phyloP scores from a whole-genome alignment of 768 basidiomycete genomes.

The Pleurotus tuoliensis region DNA sequence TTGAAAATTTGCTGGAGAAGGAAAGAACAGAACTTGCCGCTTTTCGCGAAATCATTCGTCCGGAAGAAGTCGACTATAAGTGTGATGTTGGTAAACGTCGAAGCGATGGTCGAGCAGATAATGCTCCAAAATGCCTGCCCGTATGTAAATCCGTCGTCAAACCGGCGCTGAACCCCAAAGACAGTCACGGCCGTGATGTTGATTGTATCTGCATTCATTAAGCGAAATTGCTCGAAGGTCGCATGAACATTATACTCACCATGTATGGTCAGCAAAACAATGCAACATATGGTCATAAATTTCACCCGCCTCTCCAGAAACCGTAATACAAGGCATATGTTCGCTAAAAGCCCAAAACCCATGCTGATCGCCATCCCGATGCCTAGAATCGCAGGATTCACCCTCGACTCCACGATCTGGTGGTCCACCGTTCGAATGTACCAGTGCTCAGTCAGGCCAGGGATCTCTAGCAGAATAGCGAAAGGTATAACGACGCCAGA shows the following conservation, averaged over 20 bases:
- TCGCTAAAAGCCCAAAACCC: constrained; percentile 64
- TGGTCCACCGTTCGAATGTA: constrained; percentile 54
- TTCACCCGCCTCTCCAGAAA: constrained; percentile 70
- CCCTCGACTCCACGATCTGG: constrained; percentile 39
- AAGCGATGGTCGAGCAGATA: constrained; percentile 67
- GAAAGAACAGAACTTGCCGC: constrained; percentile 39
- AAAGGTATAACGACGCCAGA: constrained; percentile 72
- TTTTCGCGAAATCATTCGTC: constrained; percentile 59
- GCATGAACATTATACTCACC: constrained; percentile 36
- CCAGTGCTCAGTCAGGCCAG: constrained; percentile 74
- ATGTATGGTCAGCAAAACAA: constrained; percentile 64
- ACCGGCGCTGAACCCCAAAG: constrained; percentile 61
- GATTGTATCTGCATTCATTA: constrained; percentile 52
- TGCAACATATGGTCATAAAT: constrained; percentile 58
- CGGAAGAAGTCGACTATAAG: constrained; percentile 56
- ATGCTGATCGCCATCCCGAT: constrained; percentile 65
- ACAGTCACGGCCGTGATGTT: constrained; percentile 55
- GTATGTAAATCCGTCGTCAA: constrained; percentile 66
- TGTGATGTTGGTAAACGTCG: constrained; percentile 62
- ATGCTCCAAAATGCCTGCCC: constrained; percentile 75
- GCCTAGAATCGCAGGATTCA: constrained; percentile 56
- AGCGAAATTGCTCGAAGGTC: background rate
- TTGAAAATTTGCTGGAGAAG: background rate
- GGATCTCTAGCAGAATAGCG: constrained; percentile 78
- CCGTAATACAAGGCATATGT: constrained; percentile 58